Conservation (phyloP, 2,329 filamentous ascomycete species). For the Epichloe amarillans region DNA sequence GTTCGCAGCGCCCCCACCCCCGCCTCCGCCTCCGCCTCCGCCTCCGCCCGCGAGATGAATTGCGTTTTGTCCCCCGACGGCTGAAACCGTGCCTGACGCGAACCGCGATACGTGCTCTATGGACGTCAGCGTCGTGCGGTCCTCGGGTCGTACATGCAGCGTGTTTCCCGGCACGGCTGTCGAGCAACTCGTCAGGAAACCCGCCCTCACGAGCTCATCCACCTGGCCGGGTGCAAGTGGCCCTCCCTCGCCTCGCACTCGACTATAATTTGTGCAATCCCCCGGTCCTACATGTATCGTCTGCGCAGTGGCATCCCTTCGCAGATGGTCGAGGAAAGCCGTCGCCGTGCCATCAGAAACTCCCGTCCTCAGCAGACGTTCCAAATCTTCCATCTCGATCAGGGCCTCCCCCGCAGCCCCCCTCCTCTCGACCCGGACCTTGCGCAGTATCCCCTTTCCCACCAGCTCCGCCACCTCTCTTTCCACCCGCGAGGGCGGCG, state of each 20-base stretch:
- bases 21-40: slow-evolving; percentile 34
- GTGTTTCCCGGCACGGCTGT: slow-evolving; percentile 19
- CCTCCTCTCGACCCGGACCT: slow-evolving; percentile 48
- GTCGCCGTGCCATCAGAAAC: slow-evolving; percentile 31
- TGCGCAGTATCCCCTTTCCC: slow-evolving; percentile 42
- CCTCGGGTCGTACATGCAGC: slow-evolving; percentile 35
- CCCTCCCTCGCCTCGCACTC: slow-evolving; percentile 1
- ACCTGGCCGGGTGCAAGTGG: slow-evolving; percentile 32
- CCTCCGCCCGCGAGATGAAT: slow-evolving; percentile 50
- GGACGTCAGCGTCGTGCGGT: slow-evolving; percentile 42
- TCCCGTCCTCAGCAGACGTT: slow-evolving; percentile 27
- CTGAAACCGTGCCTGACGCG: slow-evolving; percentile 53
- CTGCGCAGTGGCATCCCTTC: slow-evolving; percentile 31
- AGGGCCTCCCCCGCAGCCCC: slow-evolving; percentile 54
- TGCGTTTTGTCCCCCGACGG: slow-evolving; percentile 55
- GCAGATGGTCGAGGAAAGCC: slow-evolving; percentile 39
- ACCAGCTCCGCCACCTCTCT: slow-evolving; percentile 51
- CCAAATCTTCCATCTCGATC: slow-evolving; percentile 43
- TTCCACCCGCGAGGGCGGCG: slow-evolving; percentile 50
- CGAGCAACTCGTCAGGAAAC: slow-evolving; percentile 47
- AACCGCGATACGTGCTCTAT: slow-evolving; percentile 50
- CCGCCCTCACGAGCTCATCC: slow-evolving; percentile 47
- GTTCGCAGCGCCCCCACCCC: slow-evolving; percentile 35
- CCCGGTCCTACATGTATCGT: slow-evolving; percentile 9
- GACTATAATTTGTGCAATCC: not conserved